phyloP scores from a whole-genome alignment of 805 yeast species.

The Cyberlindnera xylosilytica region DNA sequence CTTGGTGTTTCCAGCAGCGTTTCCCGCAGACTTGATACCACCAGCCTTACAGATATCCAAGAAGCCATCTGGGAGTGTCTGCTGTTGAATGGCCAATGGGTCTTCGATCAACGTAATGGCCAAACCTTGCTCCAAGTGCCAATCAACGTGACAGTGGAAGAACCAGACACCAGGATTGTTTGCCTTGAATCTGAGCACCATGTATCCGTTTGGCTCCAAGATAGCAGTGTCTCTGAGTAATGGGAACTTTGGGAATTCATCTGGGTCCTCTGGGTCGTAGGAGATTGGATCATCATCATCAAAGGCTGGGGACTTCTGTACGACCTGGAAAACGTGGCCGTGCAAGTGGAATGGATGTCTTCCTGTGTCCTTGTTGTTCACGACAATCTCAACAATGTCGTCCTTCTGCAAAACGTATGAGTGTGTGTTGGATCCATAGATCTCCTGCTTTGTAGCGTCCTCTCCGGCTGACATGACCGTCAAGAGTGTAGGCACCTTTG shows the following conservation, averaged over 20 bases:
- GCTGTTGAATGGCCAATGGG: conserved; percentile 55
- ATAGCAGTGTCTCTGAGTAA: conserved; percentile 80
- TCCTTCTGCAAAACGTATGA: conserved; percentile 58
- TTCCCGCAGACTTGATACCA: conserved; percentile 49
- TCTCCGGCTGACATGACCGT: conserved; percentile 76
- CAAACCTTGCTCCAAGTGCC: conserved; percentile 96
- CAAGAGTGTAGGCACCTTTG: conserved; percentile 82
- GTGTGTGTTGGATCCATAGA: conserved; percentile 80
- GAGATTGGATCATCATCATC: conserved; percentile 49
- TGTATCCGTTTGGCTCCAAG: conserved; percentile 79
- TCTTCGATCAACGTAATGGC: conserved; percentile 81
- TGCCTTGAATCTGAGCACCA: conserved; percentile 84
- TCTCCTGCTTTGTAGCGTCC: conserved; percentile 44
- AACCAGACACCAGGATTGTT: conserved; percentile 98
- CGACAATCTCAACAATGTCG: conserved; percentile 68
- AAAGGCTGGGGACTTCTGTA: conserved; percentile 69
- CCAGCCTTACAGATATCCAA: conserved; percentile 45
- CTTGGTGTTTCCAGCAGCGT: conserved; percentile 64
- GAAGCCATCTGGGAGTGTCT: conserved; percentile 46
- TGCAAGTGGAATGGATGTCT: conserved; percentile 97
- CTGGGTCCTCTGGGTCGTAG: conserved; percentile 50
- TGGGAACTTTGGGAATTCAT: conserved; percentile 67
- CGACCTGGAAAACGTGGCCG: conserved; percentile 80
- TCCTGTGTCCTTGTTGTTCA: conserved; percentile 88
- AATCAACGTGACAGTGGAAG: conserved; percentile 98